Percentiles rank a stretch among this genome's conserved stretches.
phyloP scores from a whole-genome alignment of 2,329 filamentous ascomycete genomes.

The Pleoardoris graminearum region DNA sequence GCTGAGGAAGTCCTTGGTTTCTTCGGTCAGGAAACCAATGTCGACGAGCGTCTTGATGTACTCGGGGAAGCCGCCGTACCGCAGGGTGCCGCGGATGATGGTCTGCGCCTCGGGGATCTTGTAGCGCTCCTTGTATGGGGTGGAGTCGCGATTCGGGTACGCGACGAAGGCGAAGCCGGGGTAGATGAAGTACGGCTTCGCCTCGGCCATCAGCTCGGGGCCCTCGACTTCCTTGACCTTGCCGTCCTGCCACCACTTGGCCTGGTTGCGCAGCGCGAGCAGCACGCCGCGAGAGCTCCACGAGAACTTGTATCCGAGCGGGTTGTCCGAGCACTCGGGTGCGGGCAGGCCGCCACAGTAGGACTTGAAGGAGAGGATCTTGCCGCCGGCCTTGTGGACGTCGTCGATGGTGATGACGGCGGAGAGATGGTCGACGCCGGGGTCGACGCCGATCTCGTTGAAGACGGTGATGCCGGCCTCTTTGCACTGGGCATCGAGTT shows the following conservation, averaged over 20 bases:
- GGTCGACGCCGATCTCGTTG: slow-evolving; percentile 74
- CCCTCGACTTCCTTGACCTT: slow-evolving; percentile 62
- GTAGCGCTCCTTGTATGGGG: slow-evolving; percentile 85
- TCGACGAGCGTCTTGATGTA: slow-evolving; percentile 88
- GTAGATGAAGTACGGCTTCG: slow-evolving; percentile 90
- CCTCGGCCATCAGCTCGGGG: slow-evolving; percentile 78
- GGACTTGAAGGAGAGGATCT: slow-evolving; percentile 77
- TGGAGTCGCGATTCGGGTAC: slow-evolving; percentile 92
- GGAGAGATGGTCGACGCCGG: slow-evolving; percentile 74
- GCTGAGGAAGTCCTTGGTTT: slow-evolving; percentile 66
- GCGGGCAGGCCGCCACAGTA: slow-evolving; percentile 66
- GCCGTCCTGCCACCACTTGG: slow-evolving; percentile 79
- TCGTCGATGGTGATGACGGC: slow-evolving; percentile 86
- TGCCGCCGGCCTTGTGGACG: slow-evolving; percentile 85
- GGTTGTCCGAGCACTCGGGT: slow-evolving; percentile 79
- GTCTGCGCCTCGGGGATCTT: slow-evolving; percentile 89
- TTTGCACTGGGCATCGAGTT: slow-evolving; percentile 80
- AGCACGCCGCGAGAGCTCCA: slow-evolving; percentile 78
- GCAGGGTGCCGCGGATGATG: slow-evolving; percentile 79
- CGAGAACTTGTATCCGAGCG: slow-evolving; percentile 91
- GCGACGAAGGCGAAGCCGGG: slow-evolving; percentile 86
- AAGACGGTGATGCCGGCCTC: slow-evolving; percentile 93
- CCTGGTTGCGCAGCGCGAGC: slow-evolving; percentile 83
- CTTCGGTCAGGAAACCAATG: slow-evolving; percentile 83
- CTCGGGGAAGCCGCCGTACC: slow-evolving; percentile 88